These are phyloP conservation scores for Colletotrichum falcatum DNA, from an alignment of 2,329 filamentous ascomycete genomes.

Conservation along the genomic window DNA sequence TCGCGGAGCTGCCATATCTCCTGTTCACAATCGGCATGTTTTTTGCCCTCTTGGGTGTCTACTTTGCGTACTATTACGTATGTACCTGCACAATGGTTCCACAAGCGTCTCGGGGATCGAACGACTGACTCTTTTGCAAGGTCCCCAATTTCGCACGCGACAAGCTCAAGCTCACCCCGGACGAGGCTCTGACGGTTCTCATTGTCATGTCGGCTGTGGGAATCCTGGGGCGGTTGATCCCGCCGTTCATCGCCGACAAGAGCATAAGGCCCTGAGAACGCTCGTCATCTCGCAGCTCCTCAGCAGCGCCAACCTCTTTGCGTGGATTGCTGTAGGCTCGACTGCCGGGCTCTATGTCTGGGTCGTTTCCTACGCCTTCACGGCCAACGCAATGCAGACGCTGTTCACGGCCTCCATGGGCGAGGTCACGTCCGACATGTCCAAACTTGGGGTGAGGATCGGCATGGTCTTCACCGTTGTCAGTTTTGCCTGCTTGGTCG, in stretches of 20 bases:
- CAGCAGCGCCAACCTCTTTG: constrained; percentile 34
- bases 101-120: background rate
- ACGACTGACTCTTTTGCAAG: background rate
- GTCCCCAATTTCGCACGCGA: constrained; percentile 28
- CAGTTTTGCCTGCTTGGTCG: constrained; percentile 54
- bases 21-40: constrained; percentile 39
- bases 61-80: constrained; percentile 39
- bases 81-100: background rate
- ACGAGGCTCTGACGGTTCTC: constrained; percentile 37
- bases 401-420: constrained; percentile 55
- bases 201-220: constrained; percentile 42
- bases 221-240: constrained; percentile 40
- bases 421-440: constrained; percentile 53
- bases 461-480: constrained; percentile 56
- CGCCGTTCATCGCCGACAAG: constrained; percentile 40
- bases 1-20: constrained; percentile 35
- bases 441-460: constrained; percentile 54
- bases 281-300: constrained; percentile 35
- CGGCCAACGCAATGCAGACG: constrained; percentile 54
- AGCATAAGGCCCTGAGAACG: constrained; percentile 42
- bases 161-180: background rate
- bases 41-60: constrained; percentile 33
- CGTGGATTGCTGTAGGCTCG: constrained; percentile 53
- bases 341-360: constrained; percentile 49
- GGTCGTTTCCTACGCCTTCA: constrained; percentile 49